phyloP scores from a whole-genome alignment of 2,329 filamentous ascomycete species.

The Davidsoniella eucalypti region DNA sequence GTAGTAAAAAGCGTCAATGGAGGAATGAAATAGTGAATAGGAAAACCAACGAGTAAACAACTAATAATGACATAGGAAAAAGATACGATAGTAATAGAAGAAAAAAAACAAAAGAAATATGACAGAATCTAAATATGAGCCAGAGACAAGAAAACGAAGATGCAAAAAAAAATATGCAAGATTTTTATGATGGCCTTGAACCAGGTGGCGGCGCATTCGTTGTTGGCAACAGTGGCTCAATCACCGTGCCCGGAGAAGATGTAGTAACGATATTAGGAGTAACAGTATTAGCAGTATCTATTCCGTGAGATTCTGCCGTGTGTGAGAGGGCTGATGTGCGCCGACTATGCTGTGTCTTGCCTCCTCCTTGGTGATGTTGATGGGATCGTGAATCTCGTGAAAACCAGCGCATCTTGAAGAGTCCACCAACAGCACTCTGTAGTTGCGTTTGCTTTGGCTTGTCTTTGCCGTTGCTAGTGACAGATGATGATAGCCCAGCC shows the following conservation, averaged over 20 bases:
- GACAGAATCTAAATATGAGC: not conserved
- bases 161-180: not conserved
- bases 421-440: conserved; percentile 33
- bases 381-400: not conserved
- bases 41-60: not conserved
- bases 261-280: too few species aligned
- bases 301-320: too few species aligned
- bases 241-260: too few species aligned
- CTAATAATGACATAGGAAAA: not conserved
- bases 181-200: too few species aligned
- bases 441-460: conserved; percentile 15
- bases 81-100: not conserved
- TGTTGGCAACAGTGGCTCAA: too few species aligned
- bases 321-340: too few species aligned
- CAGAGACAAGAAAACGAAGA: too few species aligned
- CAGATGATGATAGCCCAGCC: conserved; percentile 20
- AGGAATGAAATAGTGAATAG: not conserved
- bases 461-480: conserved; percentile 21
- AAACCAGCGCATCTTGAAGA: conserved; percentile 43
- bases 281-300: too few species aligned
- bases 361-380: conserved; percentile 2
- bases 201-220: too few species aligned
- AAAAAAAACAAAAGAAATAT: not conserved
- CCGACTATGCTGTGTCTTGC: too few species aligned
- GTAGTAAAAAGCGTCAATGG: not conserved